These are phyloP conservation scores for Rhodamnia argentea DNA, from an alignment of 345 rosid genomes.

Conservation along the genomic window DNA sequence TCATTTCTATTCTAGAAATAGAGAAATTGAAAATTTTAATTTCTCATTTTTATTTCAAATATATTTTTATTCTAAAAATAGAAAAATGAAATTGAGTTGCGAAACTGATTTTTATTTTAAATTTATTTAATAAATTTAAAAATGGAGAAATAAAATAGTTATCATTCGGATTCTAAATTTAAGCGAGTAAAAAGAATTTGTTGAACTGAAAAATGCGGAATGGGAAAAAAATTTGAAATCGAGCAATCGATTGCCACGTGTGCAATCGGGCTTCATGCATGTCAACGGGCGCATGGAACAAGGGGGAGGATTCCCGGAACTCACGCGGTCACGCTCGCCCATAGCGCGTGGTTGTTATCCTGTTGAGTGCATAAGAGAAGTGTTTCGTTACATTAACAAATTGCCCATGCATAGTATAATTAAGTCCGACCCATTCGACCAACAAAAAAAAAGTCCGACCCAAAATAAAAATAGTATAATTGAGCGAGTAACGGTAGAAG, in stretches of 20 bases:
- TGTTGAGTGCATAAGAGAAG: no score
- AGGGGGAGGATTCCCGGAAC: neutral
- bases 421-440: neutral
- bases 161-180: no score
- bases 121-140: no score
- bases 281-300: neutral
- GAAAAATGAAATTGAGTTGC: no score
- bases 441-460: neutral
- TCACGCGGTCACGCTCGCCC: neutral
- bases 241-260: neutral
- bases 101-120: no score
- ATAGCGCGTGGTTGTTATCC: neutral
- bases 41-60: no score
- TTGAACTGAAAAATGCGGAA: neutral
- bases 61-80: no score
- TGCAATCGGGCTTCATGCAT: neutral
- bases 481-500: neutral
- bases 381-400: neutral
- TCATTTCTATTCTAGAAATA: no score
- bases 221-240: neutral
- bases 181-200: neutral
- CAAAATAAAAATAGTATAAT: neutral
- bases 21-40: no score
- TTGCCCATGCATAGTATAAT: neutral
- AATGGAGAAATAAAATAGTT: no score